phyloP scores from a whole-genome alignment of 768 basidiomycete species.

The Collybiopsis luxurians region DNA sequence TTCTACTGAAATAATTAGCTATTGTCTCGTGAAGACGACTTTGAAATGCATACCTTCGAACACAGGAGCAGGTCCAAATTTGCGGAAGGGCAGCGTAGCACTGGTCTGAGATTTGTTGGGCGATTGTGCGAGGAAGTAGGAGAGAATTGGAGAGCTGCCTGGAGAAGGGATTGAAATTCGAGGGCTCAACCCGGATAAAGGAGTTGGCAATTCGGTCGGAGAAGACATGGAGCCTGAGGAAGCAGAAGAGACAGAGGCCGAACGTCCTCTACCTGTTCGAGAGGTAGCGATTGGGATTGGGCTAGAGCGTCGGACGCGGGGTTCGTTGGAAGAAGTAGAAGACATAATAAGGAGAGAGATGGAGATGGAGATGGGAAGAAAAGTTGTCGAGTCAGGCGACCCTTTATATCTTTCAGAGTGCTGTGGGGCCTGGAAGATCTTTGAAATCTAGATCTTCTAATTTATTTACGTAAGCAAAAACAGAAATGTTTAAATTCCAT shows the following conservation, averaged over 20 bases:
- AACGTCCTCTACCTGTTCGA: slow-evolving; percentile 42
- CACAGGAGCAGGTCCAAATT: slow-evolving; percentile 52
- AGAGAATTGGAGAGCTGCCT: slow-evolving; percentile 66
- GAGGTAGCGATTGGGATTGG: slow-evolving; percentile 60
- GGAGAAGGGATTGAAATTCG: slow-evolving; percentile 50
- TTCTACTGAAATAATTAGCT: slow-evolving; percentile 27
- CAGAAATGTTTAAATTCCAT: too few relatives aligned
- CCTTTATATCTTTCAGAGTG: background rate
- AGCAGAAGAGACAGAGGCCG: slow-evolving; percentile 59
- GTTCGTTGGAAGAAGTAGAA: slow-evolving; percentile 22
- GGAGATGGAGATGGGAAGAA: background rate
- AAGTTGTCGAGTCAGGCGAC: background rate
- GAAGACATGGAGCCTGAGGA: slow-evolving; percentile 40
- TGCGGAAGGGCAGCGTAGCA: slow-evolving; percentile 62
- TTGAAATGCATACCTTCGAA: slow-evolving; percentile 52
- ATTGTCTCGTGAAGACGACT: background rate
- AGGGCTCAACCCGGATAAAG: slow-evolving; percentile 41
- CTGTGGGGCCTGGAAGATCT: too few relatives aligned
- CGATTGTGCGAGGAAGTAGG: slow-evolving; percentile 64
- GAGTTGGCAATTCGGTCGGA: slow-evolving; percentile 51
- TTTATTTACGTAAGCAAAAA: too few relatives aligned
- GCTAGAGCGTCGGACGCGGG: slow-evolving; percentile 48
- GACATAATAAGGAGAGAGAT: slow-evolving; percentile 24
- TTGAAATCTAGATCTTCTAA: too few relatives aligned
- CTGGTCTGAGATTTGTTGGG: slow-evolving; percentile 46